These are phyloP conservation scores for Colletotrichum abscissum DNA, from an alignment of 2,329 filamentous ascomycete species.

Conservation along the genomic window DNA sequence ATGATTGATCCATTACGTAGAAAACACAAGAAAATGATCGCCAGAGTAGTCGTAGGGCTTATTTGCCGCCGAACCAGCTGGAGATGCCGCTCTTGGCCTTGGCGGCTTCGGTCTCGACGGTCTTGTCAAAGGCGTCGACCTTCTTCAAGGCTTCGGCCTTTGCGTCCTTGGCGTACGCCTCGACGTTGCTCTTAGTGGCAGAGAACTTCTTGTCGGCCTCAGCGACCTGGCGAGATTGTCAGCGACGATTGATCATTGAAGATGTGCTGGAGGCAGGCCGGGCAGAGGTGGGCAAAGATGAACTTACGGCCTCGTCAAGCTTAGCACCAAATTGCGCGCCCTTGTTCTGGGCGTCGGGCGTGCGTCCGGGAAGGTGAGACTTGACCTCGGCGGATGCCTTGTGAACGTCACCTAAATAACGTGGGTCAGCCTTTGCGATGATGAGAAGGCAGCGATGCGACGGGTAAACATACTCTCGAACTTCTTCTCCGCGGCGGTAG, in stretches of 20 bases:
- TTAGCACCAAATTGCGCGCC: conserved; percentile 67
- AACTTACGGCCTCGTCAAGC: conserved; percentile 69
- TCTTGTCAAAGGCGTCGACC: conserved; percentile 85
- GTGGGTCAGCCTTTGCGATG: neutral
- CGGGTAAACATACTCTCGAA: conserved; percentile 75
- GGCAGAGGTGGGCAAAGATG: conserved; percentile 75
- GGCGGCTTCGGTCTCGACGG: conserved; percentile 79
- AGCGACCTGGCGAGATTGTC: conserved; percentile 60
- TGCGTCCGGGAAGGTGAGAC: conserved; percentile 71
- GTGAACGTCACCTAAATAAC: conserved; percentile 77
- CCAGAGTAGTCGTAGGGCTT: conserved; percentile 18
- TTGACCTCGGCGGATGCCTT: conserved; percentile 75
- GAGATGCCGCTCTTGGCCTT: conserved; percentile 88
- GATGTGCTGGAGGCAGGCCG: conserved; percentile 60
- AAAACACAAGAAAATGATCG: neutral
- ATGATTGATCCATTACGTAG: conserved; percentile 3
- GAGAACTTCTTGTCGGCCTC: conserved; percentile 73
- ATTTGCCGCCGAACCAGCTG: conserved; percentile 83
- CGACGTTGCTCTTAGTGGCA: conserved; percentile 70
- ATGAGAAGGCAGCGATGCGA: neutral
- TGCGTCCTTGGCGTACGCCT: conserved; percentile 70
- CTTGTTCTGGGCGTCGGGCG: conserved; percentile 68
- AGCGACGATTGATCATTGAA: conserved; percentile 36
- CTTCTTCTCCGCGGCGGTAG: conserved; percentile 86
- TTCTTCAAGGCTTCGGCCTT: conserved; percentile 75